Percentiles rank a stretch among this genome's conserved stretches.
Evolutionary conservation across 1,284 basidiomycete genomes (phyloP).

Genomic region (Ganoderma meredithae): DNA sequence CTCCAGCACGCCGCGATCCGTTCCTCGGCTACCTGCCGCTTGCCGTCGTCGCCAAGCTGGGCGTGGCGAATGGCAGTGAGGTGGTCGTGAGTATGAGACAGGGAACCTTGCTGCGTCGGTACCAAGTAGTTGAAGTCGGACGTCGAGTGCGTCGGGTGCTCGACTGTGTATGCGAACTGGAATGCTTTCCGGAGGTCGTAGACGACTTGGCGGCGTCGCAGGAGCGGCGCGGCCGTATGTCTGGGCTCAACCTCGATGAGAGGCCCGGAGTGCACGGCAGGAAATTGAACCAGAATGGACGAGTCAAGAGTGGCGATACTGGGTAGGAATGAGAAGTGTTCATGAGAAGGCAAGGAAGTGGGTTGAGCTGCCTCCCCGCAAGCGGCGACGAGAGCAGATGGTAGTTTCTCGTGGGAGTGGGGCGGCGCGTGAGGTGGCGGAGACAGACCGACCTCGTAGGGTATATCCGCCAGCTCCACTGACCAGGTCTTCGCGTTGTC

Average conservation of each 20-base stretch:
- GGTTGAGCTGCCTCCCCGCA: neutral
- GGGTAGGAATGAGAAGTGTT: slow-evolving; percentile 12
- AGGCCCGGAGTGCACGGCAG: neutral
- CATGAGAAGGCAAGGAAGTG: neutral
- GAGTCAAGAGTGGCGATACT: slow-evolving; percentile 19
- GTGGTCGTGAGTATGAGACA: neutral
- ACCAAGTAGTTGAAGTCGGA: neutral
- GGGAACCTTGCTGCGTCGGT: neutral
- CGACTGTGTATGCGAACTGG: slow-evolving; percentile 9
- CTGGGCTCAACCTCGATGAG: neutral
- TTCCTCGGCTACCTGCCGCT: neutral
- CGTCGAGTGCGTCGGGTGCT: slow-evolving; percentile 7
- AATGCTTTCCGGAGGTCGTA: slow-evolving; percentile 31
- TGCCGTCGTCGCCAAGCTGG: neutral
- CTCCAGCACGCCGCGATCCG: slow-evolving; percentile 13
- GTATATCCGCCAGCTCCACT: slow-evolving; percentile 21
- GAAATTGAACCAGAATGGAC: neutral
- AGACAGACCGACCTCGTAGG: slow-evolving; percentile 11
- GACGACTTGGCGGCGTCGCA: slow-evolving; percentile 26
- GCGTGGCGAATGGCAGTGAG: neutral
- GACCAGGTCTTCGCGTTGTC: neutral
- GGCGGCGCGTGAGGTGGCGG: neutral
- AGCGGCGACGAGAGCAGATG: no score
- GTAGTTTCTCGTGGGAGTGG: neutral
- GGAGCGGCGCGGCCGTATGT: slow-evolving; percentile 15